Evolutionary conservation across 2,329 filamentous ascomycete genomes (phyloP).

Genomic region (Fusarium mexicanum): DNA sequence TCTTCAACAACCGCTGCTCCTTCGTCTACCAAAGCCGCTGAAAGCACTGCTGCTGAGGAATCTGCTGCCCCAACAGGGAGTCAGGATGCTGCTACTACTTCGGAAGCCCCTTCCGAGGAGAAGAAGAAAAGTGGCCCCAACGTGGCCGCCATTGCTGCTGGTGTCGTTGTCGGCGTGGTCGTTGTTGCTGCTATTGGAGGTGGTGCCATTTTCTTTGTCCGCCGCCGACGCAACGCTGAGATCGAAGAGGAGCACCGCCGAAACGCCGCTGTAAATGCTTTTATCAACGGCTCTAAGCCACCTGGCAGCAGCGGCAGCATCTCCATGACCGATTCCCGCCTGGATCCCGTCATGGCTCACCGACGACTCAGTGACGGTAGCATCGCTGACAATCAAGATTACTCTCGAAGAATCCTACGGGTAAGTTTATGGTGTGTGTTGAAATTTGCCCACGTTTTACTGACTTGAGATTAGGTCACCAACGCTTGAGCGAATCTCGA

Average conservation of each 20-base stretch:
- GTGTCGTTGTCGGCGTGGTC: conserved; percentile 85
- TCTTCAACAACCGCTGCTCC: conserved; percentile 33
- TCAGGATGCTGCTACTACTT: conserved; percentile 19
- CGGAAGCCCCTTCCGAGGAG: neutral
- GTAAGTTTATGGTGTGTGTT: conserved; percentile 57
- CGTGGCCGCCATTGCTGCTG: conserved; percentile 85
- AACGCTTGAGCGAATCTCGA: conserved; percentile 60
- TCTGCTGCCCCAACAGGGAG: conserved; percentile 1
- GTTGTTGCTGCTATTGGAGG: conserved; percentile 72
- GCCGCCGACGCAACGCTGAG: conserved; percentile 77
- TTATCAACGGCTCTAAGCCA: conserved; percentile 72
- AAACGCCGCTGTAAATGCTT: conserved; percentile 81
- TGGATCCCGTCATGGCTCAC: conserved; percentile 87
- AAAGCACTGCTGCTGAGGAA: conserved; percentile 28
- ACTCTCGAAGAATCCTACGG: conserved; percentile 94
- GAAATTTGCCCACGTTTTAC: neutral
- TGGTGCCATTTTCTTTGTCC: conserved; percentile 77
- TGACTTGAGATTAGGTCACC: conserved; percentile 57
- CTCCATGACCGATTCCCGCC: conserved; percentile 82
- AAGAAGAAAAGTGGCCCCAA: conserved; percentile 61
- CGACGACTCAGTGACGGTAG: conserved; percentile 91
- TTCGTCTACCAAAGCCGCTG: conserved; percentile 39
- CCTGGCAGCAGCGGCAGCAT: conserved; percentile 70
- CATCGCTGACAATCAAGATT: conserved; percentile 97
- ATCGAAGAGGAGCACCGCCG: conserved; percentile 87